Base-by-base conservation (phyloP, 805 yeast genomes). In the Candida boleticola region DNA sequence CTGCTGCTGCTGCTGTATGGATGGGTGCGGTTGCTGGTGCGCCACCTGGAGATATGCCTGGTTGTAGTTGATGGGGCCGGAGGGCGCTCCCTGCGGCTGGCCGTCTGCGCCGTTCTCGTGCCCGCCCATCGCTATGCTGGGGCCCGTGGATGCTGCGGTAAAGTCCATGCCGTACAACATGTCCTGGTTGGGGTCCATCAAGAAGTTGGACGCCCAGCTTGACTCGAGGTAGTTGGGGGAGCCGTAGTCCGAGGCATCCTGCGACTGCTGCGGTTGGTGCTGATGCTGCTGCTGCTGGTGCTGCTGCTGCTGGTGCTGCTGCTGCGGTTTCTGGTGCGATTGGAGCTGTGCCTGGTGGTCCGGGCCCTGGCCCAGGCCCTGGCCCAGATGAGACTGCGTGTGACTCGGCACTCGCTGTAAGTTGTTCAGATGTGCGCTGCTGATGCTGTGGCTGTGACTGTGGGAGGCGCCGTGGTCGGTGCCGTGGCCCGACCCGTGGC, bases 131-230 rank as follows among this genome's bases (percentile, higher is more conserved):
- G 50, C 45, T 6, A 57, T 39, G 27, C 41, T 19, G 45, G 5
- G 49, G 46, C n/a, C n/a, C n/a, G n/a, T n/a, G n/a, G n/a, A n/a
- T n/a, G n/a, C n/a, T n/a, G 5, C 42, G 46, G 26, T 44, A 27
- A 68, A 56, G 33, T 67, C 71, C 51, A 67, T 58, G 39, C 55
- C 60, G 39, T 63, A 64, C 14, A 66, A 50, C 40, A 64, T 49
- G 13, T 65, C 68, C 33, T 52, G 47, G 34, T 44, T 45, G 5
- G 61, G 53, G 22, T 65, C 72, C 57, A 66, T 58, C 23, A 68
- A 42, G 25, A 66, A 43, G 30, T 56, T 54, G 21, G 61, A 52
- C 3, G 67, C 60, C 74, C 74, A 68, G 49, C 56, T 50, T 5
- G 54, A 33, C 37, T 60, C 64, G n/a, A 56, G 43, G 34, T 54